Evolutionary conservation across 1,139 yeast genomes (phyloP), one percentile per base, ranked within the genome.

Genomic region (Scheffersomyces lignicola): DNA sequence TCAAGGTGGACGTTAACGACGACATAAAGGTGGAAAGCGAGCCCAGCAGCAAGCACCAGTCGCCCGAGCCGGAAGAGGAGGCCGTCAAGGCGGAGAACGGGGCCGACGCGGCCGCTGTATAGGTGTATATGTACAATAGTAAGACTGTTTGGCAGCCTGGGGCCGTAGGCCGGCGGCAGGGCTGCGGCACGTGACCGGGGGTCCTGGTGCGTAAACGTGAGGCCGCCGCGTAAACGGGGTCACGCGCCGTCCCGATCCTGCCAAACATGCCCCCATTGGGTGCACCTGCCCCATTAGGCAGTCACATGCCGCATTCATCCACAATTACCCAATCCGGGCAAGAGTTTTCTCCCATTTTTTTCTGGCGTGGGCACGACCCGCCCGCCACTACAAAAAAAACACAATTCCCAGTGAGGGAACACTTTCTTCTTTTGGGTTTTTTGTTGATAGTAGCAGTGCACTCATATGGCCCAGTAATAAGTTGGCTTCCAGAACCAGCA

Each of bases 1-100:
- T 66, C 21, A 34, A 37, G 32, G 36, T 44, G 22, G 29, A 44
- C 22, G 40, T 31, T 33, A 42, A 41, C 29, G 10, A 3, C 8
- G 18, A 30, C 18, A 10, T 17, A 18, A 12, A 11, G 14, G 24
- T 26, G 11, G 16, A 24, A 14, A 14, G 23, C 21, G 15, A 10
- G 20, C 13, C n/a, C 20, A 32, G 18, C 25, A 21, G 17, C 14
- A 25, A 32, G 17, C 14, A 29, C 36, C 13, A 40, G 38, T 6
- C 40, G 40, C 31, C 23, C 23, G 28, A 20, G 17, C 23, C 22
- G 30, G 40, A 43, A 31, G 37, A 32, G 16, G 37, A 32, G 16
- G 44, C 37, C 12, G 36, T 21, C 10, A 38, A 33, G 20, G 33
- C 24, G 27, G 34, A 32, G 21, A 40, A 35, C 20, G 32, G 18